Evolutionary conservation across 352 stramenopile species (phyloP), one percentile per base, ranked within the genome.

Genomic region (Phytopythium chamaehyphon): DNA sequence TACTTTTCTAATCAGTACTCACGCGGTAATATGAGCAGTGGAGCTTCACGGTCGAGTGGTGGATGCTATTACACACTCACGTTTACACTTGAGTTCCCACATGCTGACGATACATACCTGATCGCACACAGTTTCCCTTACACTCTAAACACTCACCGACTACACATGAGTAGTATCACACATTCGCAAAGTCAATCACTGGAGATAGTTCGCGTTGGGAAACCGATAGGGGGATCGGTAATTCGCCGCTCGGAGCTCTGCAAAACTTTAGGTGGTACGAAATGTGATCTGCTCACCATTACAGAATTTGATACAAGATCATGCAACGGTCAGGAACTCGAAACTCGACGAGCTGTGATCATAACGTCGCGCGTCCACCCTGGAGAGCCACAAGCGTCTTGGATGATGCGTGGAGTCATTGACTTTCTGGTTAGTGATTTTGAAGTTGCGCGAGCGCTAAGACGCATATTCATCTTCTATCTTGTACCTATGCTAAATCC

Each of bases 401-500:
- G 88, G 91, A 95, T 98, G 76, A 96, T 98, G 93, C 80, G 86
- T 2, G 93, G 93, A 2, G 62, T 90, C 15, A 73, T 98, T 15
- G 88, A 98, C 40, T 97, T 96, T 28, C 55, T 98, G 6, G 64
- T 92, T 0, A 75, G 85, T 11, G 66, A 82, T 23, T 79, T 61
- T 5, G 59, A 70, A 9, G 46, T 66, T 1, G 93, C 93, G 4
- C 55, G 70, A 4, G 50, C 87, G 6, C 67, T 98, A 24, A 80
- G 93, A 10, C 63, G 73, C 12, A 68, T 94, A n/a, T 97, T 96
- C 57, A 63, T 98, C 5, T 97, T 98, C 55, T 79, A 91, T 26
- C 71, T 98, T 36, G 76, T 98, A 2, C 93, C 93, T 1, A 95
- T 98, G 57, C 71, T 98, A 9, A 98, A 98, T 46, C 93, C 93